Base-by-base conservation (phyloP, 345 rosid genomes). In the Bruguiera gymnorhiza region DNA sequence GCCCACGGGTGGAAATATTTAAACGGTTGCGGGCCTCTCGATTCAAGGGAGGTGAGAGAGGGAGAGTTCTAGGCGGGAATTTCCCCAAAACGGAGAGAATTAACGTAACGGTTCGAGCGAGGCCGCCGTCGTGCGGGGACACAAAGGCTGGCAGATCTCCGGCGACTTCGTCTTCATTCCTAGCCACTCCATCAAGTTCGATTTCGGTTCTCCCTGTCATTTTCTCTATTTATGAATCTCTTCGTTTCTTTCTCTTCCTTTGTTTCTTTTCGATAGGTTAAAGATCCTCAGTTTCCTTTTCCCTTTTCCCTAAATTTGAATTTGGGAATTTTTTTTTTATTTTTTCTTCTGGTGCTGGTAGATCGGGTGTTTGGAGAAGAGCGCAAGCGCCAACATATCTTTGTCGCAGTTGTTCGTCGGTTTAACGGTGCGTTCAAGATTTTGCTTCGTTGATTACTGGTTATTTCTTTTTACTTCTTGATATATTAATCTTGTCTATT, bases 71-170 rank as follows among this genome's bases (percentile, higher is more conserved):
- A 8, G 13, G 46, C 46, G 13, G 46, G 46, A 37, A 37, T 37
- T 37, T 37, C 46, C 46, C 46, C 39, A 36, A 24, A 65, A 91
- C 89, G 98, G 97, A 94, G 83, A 82, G 95, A 65, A 91, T 94
- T 8, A 87, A 91, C 62, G 98, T 91, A 6, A 78, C 95, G 8
- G 92, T 94, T 27, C 72, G 95, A 72, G 77, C 98, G n/a, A 81
- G 96, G 67, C 97, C 98, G 9, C 53, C 81, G 57, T 23, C 24
- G 24, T 0, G 24, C 24, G 98, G 89, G 78, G 98, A 94, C 52
- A 84, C 90, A 4, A 87, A 80, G 78, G 63, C 2, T 94, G 97
- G 98, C 83, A 80, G 73, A 80, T 94, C 72, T 83, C 87, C 24
- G 86, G 86, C 6, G 64, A 89, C 80, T 84, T 93, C 68, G 78